Evolutionary conservation across 805 yeast genomes (phyloP).

Genomic region (Yarrowia yakushimensis): DNA sequence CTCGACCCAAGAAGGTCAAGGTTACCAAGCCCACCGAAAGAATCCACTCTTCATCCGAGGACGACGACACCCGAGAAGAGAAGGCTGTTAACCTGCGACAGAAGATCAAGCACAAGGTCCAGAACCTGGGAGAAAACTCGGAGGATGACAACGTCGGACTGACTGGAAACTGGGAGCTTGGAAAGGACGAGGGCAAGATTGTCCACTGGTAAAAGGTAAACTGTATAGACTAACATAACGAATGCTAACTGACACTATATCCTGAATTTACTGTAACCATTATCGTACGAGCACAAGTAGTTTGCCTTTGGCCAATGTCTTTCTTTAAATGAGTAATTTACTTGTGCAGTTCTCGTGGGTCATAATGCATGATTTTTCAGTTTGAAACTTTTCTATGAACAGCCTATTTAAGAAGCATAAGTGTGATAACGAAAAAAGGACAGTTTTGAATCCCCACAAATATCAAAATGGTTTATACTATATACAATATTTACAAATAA

Average conservation of each 20-base stretch:
- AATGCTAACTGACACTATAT: conserved; percentile 12
- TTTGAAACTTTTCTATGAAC: no score
- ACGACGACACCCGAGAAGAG: conserved; percentile 3
- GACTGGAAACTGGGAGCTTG: conserved; percentile 23
- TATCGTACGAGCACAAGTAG: background rate
- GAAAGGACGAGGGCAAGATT: conserved; percentile 20
- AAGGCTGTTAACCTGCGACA: conserved; percentile 2
- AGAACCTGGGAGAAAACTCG: conserved; percentile 9
- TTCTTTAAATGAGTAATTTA: no score
- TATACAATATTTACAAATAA: conserved; percentile 6
- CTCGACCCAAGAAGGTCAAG: background rate
- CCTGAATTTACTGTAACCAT: background rate
- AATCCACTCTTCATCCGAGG: conserved; percentile 5
- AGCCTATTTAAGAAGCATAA: no score
- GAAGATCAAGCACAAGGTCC: conserved; percentile 17
- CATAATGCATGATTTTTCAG: no score
- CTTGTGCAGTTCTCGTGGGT: no score
- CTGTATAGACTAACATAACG: conserved; percentile 9
- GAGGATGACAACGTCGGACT: conserved; percentile 18
- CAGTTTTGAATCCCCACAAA: background rate
- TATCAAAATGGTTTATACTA: background rate
- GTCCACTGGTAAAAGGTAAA: conserved; percentile 4
- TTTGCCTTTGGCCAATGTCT: no score
- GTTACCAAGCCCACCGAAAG: background rate
- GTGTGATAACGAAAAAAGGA: no score